phyloP scores from a whole-genome alignment of 108 stramenopile species.

The Aurantiochytrium sp. region DNA sequence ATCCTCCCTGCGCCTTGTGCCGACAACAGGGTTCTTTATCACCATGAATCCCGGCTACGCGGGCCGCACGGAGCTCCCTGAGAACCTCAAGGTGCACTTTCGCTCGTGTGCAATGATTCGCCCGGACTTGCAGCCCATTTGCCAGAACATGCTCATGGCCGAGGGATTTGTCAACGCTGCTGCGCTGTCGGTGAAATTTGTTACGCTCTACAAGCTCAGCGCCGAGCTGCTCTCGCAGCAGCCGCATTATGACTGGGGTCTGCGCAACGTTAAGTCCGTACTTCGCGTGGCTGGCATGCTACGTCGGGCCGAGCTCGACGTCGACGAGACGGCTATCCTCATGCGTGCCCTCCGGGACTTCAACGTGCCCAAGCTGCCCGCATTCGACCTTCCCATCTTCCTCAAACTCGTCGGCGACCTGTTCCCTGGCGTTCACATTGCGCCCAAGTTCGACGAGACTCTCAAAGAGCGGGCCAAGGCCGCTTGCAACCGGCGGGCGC shows the following conservation, averaged over 20 bases:
- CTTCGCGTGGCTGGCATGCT: conserved; percentile 62
- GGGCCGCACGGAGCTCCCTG: conserved; percentile 51
- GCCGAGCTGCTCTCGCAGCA: conserved; percentile 50
- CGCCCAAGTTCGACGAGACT: conserved; percentile 49
- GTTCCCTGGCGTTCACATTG: conserved; percentile 51
- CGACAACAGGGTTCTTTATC: conserved; percentile 51
- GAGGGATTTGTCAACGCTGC: conserved; percentile 59
- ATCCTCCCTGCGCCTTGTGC: conserved; percentile 31
- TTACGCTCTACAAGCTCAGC: conserved; percentile 47
- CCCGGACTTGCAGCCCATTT: conserved; percentile 51
- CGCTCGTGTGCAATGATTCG: conserved; percentile 55
- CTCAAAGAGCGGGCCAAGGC: conserved; percentile 1
- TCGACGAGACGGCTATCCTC: conserved; percentile 58
- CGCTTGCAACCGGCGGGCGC: not conserved
- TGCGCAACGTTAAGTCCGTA: conserved; percentile 64
- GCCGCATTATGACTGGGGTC: conserved; percentile 64
- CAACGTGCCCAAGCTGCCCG: conserved; percentile 57
- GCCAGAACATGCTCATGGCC: conserved; percentile 63
- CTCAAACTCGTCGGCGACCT: conserved; percentile 53
- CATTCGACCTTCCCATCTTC: conserved; percentile 54
- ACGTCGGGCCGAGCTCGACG: conserved; percentile 52
- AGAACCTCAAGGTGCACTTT: conserved; percentile 51
- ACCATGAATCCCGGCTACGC: conserved; percentile 62
- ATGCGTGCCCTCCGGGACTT: conserved; percentile 63
- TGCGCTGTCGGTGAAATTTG: conserved; percentile 48